Conservation (phyloP, 305 asterid genomes). For the Euphrasia arctica region DNA sequence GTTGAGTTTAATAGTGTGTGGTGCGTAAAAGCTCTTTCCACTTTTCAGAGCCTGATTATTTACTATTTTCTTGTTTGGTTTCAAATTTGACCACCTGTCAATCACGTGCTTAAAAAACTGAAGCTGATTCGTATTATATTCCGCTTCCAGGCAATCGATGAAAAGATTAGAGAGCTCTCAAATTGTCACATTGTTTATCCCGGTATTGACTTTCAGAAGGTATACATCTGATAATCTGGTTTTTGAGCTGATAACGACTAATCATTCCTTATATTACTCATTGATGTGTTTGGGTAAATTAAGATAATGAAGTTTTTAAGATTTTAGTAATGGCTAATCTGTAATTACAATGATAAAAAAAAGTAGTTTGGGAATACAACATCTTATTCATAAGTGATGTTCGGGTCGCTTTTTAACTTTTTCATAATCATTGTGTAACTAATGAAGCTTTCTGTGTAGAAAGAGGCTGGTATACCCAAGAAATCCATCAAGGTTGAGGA, state of each 20-base stretch:
- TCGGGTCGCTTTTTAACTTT: not conserved
- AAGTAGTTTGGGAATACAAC: too few species aligned
- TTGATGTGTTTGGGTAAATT: not conserved
- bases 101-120: conserved; percentile 19
- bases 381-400: not conserved
- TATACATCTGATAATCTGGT: conserved; percentile 21
- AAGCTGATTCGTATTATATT: conserved; percentile 26
- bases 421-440: not conserved
- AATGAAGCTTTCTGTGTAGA: conserved; percentile 42
- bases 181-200: conserved; percentile 94
- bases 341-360: not conserved
- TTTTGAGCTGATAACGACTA: not conserved
- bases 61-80: not conserved
- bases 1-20: conserved; percentile 18
- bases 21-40: conserved; percentile 17
- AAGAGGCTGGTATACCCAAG: conserved; percentile 94
- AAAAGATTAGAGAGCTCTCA: conserved; percentile 92
- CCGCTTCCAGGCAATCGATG: conserved; percentile 85
- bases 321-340: not conserved
- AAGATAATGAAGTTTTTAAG: not conserved
- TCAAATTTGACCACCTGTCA: conserved; percentile 2
- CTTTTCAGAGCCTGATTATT: conserved; percentile 6
- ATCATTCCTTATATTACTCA: not conserved
- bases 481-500: conserved; percentile 76
- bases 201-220: conserved; percentile 98